Evolutionary conservation across 768 basidiomycete species (phyloP), one percentile per base, ranked within the genome.

Genomic region (Lentinula raphanica): DNA sequence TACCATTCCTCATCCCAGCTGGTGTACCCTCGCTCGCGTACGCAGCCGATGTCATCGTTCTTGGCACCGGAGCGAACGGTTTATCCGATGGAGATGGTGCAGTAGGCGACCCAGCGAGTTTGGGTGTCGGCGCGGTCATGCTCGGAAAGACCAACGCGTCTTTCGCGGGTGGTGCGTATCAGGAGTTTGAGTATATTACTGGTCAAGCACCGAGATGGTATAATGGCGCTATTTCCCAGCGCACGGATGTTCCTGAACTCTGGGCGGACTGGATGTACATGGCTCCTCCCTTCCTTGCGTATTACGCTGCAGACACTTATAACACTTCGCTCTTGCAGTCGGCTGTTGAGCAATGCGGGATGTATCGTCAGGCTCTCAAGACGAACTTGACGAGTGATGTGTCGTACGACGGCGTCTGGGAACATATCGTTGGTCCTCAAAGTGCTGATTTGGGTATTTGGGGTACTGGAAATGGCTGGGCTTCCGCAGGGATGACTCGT

Each of bases 391-490:
- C 51, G 15, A 21, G 36, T 38, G 23, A 35, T 38, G 35, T 38
- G 13, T n/a, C 51, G 5, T 53, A 39, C 8, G 19, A 53, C n/a
- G 60, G 60, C 17, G 19, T 58, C 17, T 55, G 56, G 71, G 59
- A 60, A 5, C 69, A 72, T 56, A 79, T 80, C 40, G 60, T 74
- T 23, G 78, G 78, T 0, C 76, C 76, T 15, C 58, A 65, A n/a
- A 66, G 61, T 45, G 35, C 59, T 21, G 79, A 80, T 50, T 63
- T 69, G 0, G 78, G 78, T 2, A 58, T 79, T 1, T 81, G 79
- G 79, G 74, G 76, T 0, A 79, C 78, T 42, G 83, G 84, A 2
- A 90, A 90, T 61, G 86, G 74, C 0, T 90, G 89, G 89, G 87
- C 86, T 0, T 85, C 85, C 1, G 81, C 80, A 1, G 88, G 88